Evolutionary conservation across 129 eudicot species (phyloP), one percentile per base, ranked within the genome.

Genomic region (Lonicera japonica): DNA sequence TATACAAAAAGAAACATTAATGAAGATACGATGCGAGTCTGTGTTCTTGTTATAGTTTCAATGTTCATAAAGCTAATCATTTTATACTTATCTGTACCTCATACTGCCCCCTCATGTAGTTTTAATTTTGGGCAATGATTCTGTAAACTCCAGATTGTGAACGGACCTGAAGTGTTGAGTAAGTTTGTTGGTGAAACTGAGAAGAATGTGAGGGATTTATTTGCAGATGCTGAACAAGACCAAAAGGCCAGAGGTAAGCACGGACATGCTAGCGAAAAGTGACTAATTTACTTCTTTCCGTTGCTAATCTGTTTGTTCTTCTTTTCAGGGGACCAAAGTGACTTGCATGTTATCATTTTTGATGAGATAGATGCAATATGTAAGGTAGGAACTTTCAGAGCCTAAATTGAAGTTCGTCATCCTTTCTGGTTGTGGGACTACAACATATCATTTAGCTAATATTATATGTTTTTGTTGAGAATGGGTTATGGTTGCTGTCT

Each of bases 281-380:
- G 36, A 24, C 58, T 25, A 36, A 12, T 48, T 10, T 23, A 25
- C 7, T 34, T 59, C 54, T 25, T 21, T 70, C 61, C 17, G 41
- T 39, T 22, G 20, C 43, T 59, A 43, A 5, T 22, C 58, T 45
- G 14, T 36, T 43, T 38, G 18, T 21, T 19, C 29, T 24, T 21
- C 11, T 61, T 74, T 65, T 25, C 79, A 91, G 98, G 99, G 65
- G 99, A 94, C 68, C 86, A 94, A 67, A 94, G 99, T 69, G 99
- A 94, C 52, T 76, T 94, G 83, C 99, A 94, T 76, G 94, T 94
- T 22, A 94, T 94, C 76, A 94, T 94, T 16, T 94, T 88, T 72
- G 99, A 94, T 77, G 99, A 94, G 73, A 94, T 88, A 73, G 99
- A 88, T 83, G 99, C 96, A 43, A 94, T 94, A 67, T 94, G 99